Base-by-base conservation (phyloP, 1,139 yeast genomes). In the Tardiomyces digboiensis region DNA sequence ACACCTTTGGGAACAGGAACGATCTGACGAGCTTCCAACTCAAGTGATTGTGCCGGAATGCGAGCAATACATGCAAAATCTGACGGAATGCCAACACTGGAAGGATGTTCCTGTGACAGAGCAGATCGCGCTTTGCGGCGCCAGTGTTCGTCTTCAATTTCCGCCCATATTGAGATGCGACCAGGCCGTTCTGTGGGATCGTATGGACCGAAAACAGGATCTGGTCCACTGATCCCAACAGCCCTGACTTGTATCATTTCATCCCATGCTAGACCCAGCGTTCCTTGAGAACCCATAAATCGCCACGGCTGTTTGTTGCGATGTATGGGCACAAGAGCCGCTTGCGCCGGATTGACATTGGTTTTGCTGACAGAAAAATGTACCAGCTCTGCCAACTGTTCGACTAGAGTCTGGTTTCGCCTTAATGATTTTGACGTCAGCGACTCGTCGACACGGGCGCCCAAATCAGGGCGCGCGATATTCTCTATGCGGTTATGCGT, bases 1-100 rank as follows among this genome's bases (percentile, higher is more conserved):
- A 48, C 44, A 8, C 33, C 33, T n/a, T 26, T 16, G 33, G 33
- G 33, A 8, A 26, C 14, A 5, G 33, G 16, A 16, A 26, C 33
- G 33, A 26, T 16, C 16, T 16, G 33, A 4, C 33, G 33, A 8
- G 16, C 33, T n/a, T 26, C 10, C 5, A 26, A 26, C 33, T 26
- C 33, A 16, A 16, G 33, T 5, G 33, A 26, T 5, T 26, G 16
- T n/a, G 33, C 16, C 5, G 33, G 3, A 16, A 26, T 26, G 33
- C 33, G 33, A 5, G 33, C 33, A 16, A 26, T 8, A 16, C 33
- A 26, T 5, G 14, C 10, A 8, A 26, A 26, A 5, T 8, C 33
- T 5, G 12, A n/a, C 10, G 33, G 33, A 16, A 26, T 26, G 8
- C 16, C 14, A 16, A 26, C 8, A 4, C 3, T 5, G 33, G 33